phyloP scores from a whole-genome alignment of 2,329 filamentous ascomycete genomes.

The Pochonia chlamydosporia region DNA sequence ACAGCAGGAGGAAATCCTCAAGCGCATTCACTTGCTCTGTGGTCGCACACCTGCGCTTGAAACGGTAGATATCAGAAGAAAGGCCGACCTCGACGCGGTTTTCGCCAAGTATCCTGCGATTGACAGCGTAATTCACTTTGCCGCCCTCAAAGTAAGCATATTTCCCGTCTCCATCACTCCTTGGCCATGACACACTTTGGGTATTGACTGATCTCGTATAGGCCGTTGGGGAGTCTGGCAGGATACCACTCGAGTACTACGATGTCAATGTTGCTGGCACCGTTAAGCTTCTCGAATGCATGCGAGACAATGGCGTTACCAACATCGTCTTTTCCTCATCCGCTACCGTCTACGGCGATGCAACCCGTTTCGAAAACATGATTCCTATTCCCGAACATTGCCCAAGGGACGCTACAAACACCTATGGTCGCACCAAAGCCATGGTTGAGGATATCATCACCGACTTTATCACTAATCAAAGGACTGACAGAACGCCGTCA shows the following conservation, averaged over 20 bases:
- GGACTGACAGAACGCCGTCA: too few species aligned
- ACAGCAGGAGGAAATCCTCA: conserved; percentile 79
- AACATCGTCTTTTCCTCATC: conserved; percentile 99
- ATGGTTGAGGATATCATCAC: conserved; percentile 88
- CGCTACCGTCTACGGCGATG: conserved; percentile 96
- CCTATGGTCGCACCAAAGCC: conserved; percentile 94
- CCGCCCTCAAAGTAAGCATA: conserved; percentile 74
- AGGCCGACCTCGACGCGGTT: conserved; percentile 74
- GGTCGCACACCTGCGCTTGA: conserved; percentile 84
- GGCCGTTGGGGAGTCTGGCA: conserved; percentile 92
- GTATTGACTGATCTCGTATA: conserved; percentile 25
- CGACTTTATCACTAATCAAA: conserved; percentile 82
- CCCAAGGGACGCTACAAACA: conserved; percentile 93
- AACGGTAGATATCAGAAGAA: conserved; percentile 83
- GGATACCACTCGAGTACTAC: conserved; percentile 97
- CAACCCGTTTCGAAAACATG: conserved; percentile 93
- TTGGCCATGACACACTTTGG: not conserved
- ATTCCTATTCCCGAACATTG: conserved; percentile 97
- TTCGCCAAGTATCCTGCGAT: conserved; percentile 88
- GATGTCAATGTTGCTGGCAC: conserved; percentile 93
- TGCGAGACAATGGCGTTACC: conserved; percentile 83
- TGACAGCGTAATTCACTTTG: conserved; percentile 98
- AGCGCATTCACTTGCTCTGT: conserved; percentile 89
- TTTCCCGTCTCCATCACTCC: not conserved
- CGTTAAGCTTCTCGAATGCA: conserved; percentile 76